Evolutionary conservation across 2,329 filamentous ascomycete species (phyloP), one percentile per base, ranked within the genome.

Genomic region (Anisogramma anomala): DNA sequence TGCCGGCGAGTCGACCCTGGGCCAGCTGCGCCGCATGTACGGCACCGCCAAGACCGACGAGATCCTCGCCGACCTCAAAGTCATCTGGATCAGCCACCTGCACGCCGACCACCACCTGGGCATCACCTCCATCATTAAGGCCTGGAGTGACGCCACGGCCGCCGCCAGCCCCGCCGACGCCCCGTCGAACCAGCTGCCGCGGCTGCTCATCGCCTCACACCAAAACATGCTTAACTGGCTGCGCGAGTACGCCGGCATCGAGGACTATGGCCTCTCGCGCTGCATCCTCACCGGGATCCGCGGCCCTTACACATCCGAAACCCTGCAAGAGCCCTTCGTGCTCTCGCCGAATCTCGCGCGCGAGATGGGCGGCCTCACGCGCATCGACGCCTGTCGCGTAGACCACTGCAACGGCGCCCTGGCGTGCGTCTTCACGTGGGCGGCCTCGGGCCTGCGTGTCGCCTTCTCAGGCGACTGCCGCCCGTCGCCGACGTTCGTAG

Each of bases 31-130:
- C 43, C 82, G 91, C 37, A 68, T 84, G 0, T 89, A 83, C 53
- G 69, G 72, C 5, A 64, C 69, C 0, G 68, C 77, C 4, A 72
- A 84, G 49, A 65, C 89, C 3, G 66, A 67, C 20, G 68, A 79
- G n/a, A 69, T 94, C 10, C 66, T 98, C n/a, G 71, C 68, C 45
- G 79, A 93, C 48, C 68, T 98, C 32, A 81, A 79, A 40, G 75
- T 78, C 50, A 80, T 98, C 48, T 94, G 86, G 77, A 91, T 98
- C 61, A 94, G 85, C 59, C 91, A 98, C 63, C 68, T 94, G 48
- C 91, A 98, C 60, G 91, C 91, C 4, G 91, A 98, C 62, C 91
- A 98, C 61, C 91, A 96, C 56, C 72, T 98, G 15, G 91, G 91
- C 20, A 84, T 79, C 1, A 70, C 76, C n/a, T 74, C 79, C 5